A percentile compares a stretch with the other conserved stretches of the same genome.
phyloP scores from a whole-genome alignment of 1,139 yeast genomes.

The Candida mesenterica region DNA sequence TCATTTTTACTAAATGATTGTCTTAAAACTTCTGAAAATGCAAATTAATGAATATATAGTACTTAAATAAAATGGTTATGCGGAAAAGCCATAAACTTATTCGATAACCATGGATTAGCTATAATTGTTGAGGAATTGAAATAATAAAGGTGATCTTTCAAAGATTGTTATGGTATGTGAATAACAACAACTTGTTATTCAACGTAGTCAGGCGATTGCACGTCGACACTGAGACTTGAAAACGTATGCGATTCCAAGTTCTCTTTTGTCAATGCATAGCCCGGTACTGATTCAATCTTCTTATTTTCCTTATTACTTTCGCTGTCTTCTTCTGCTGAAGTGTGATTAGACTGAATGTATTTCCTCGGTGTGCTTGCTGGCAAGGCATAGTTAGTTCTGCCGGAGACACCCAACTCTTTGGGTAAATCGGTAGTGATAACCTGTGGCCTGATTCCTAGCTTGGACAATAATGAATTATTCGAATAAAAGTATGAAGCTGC shows the following conservation, averaged over 20 bases:
- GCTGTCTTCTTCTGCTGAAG: slow-evolving; percentile 11
- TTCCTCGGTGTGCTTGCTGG: slow-evolving; percentile 6
- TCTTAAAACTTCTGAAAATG: too few relatives aligned
- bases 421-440: slow-evolving; percentile 35
- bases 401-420: slow-evolving; percentile 12
- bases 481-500: slow-evolving; percentile 35
- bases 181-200: slow-evolving; percentile 16
- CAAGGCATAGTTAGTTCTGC: slow-evolving; percentile 7
- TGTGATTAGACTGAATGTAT: slow-evolving; percentile 2
- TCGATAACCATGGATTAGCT: too few relatives aligned
- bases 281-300: slow-evolving; percentile 1
- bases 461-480: slow-evolving; percentile 37
- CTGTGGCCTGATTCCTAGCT: slow-evolving; percentile 45
- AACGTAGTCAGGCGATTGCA: slow-evolving; percentile 26
- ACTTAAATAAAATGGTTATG: too few relatives aligned
- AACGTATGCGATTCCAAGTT: slow-evolving; percentile 30
- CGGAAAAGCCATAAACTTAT: too few relatives aligned
- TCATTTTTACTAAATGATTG: too few relatives aligned
- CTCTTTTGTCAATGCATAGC: slow-evolving; percentile 30
- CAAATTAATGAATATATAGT: too few relatives aligned
- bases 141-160: neutral
- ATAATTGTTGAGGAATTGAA: too few relatives aligned
- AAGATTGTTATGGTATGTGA: neutral
- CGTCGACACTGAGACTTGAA: slow-evolving; percentile 6
- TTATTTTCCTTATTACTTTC: slow-evolving; percentile 17